Evolutionary conservation across 2,329 filamentous ascomycete species (phyloP).

Genomic region (Ophiostoma triangulosporum): DNA sequence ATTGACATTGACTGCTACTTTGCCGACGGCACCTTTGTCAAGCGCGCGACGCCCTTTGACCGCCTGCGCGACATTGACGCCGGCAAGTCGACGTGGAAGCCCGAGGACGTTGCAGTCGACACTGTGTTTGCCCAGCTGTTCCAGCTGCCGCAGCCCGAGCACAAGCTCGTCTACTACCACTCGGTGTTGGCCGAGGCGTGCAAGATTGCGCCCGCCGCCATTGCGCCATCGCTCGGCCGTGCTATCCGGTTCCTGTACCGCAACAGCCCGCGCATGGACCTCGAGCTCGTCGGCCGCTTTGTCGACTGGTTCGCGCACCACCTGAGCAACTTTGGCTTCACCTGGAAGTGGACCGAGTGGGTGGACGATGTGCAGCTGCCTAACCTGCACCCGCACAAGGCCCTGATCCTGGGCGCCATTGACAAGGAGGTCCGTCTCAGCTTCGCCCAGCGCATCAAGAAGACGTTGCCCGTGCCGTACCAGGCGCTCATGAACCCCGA

Average conservation of each 20-base stretch:
- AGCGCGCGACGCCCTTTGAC: slow-evolving; percentile 86
- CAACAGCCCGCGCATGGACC: slow-evolving; percentile 67
- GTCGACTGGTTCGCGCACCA: slow-evolving; percentile 98
- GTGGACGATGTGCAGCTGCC: slow-evolving; percentile 69
- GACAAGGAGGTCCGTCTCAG: slow-evolving; percentile 96
- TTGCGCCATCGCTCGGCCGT: slow-evolving; percentile 82
- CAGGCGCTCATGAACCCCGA: slow-evolving; percentile 70
- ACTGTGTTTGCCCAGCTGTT: slow-evolving; percentile 93
- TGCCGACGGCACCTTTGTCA: slow-evolving; percentile 76
- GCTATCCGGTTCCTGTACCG: slow-evolving; percentile 87
- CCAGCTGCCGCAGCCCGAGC: slow-evolving; percentile 72
- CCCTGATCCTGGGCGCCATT: slow-evolving; percentile 78
- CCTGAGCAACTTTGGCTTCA: slow-evolving; percentile 96
- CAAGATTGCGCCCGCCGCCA: slow-evolving; percentile 90
- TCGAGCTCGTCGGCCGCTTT: slow-evolving; percentile 77
- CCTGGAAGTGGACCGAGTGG: slow-evolving; percentile 99
- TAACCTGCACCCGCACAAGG: slow-evolving; percentile 72
- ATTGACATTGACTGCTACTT: slow-evolving; percentile 96
- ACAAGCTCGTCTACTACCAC: slow-evolving; percentile 95
- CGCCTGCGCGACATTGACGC: slow-evolving; percentile 58
- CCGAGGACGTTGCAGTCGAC: slow-evolving; percentile 94
- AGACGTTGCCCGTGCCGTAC: slow-evolving; percentile 77
- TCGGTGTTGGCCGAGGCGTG: slow-evolving; percentile 88
- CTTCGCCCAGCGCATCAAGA: slow-evolving; percentile 91
- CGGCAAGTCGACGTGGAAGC: slow-evolving; percentile 76